These are phyloP conservation scores for Lactifluus piperatus DNA, from an alignment of 768 basidiomycete species.

Conservation along the genomic window DNA sequence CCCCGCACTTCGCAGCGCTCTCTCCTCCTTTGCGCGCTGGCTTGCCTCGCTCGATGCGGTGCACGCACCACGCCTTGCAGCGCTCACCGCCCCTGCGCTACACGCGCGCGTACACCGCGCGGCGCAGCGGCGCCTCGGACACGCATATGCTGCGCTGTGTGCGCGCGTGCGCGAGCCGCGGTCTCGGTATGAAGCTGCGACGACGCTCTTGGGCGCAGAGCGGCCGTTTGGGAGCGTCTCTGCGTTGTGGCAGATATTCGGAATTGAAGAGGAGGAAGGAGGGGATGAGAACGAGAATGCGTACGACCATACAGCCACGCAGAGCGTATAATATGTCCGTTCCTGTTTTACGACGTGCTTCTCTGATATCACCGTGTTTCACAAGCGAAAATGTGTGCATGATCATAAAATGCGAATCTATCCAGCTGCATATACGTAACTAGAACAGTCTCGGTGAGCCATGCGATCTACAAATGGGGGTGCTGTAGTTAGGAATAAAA, in stretches of 20 bases:
- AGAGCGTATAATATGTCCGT: background rate
- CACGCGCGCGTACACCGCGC: constrained; percentile 66
- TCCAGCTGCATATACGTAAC: background rate
- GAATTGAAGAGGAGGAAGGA: constrained; percentile 42
- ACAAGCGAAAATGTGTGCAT: background rate
- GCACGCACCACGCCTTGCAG: constrained; percentile 69
- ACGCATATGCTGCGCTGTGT: constrained; percentile 65
- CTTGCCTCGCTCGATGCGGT: constrained; percentile 75
- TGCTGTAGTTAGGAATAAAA: constrained; percentile 6
- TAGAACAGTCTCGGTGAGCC: background rate
- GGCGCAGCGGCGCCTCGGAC: constrained; percentile 58
- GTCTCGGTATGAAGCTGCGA: constrained; percentile 87
- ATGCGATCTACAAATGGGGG: constrained; percentile 4
- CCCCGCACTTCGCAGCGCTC: constrained; percentile 47
- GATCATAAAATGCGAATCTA: background rate
- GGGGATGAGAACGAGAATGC: background rate
- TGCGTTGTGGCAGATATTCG: constrained; percentile 70
- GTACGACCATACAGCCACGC: background rate
- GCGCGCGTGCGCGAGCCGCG: constrained; percentile 65
- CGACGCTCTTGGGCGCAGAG: constrained; percentile 74
- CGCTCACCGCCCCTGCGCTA: constrained; percentile 58
- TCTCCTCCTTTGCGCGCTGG: constrained; percentile 74
- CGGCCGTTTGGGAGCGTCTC: constrained; percentile 75
- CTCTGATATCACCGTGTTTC: background rate
- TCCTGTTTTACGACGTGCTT: background rate